Evolutionary conservation across 257 asterid genomes (phyloP).

Genomic region (Leptodermis oblonga): DNA sequence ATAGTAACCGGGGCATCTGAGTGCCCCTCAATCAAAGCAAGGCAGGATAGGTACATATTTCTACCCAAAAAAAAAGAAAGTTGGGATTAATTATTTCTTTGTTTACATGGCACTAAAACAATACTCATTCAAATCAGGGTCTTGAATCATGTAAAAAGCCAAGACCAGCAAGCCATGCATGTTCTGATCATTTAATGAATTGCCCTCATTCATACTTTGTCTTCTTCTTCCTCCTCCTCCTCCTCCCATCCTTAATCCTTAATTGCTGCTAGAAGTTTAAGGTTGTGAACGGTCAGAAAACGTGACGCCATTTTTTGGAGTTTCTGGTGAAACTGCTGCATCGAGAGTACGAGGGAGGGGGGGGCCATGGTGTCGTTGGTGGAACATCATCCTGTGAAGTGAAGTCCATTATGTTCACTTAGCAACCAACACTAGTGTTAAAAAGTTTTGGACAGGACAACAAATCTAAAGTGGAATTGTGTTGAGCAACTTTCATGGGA

Average conservation of each 20-base stretch:
- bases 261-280: too few species aligned
- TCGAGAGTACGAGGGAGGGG: not conserved
- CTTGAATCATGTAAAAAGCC: not conserved
- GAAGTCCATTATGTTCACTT: not conserved
- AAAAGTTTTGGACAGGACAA: too few species aligned
- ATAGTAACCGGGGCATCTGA: not conserved
- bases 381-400: not conserved
- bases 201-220: too few species aligned
- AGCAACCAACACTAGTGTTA: not conserved
- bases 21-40: not conserved
- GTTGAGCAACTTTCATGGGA: not conserved
- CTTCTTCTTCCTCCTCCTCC: too few species aligned
- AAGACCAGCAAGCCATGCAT: too few species aligned
- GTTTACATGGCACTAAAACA: too few species aligned
- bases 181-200: too few species aligned
- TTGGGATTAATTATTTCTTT: not conserved
- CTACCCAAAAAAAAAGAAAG: not conserved
- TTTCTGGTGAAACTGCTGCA: not conserved
- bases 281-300: too few species aligned
- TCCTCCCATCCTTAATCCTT: too few species aligned
- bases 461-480: not conserved
- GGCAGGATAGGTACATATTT: not conserved
- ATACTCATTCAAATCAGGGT: not conserved
- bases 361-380: not conserved
- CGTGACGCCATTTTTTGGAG: not conserved